Evolutionary conservation across 2,329 filamentous ascomycete genomes (phyloP), one percentile per base, ranked within the genome.

Genomic region (Botrytis galanthina): DNA sequence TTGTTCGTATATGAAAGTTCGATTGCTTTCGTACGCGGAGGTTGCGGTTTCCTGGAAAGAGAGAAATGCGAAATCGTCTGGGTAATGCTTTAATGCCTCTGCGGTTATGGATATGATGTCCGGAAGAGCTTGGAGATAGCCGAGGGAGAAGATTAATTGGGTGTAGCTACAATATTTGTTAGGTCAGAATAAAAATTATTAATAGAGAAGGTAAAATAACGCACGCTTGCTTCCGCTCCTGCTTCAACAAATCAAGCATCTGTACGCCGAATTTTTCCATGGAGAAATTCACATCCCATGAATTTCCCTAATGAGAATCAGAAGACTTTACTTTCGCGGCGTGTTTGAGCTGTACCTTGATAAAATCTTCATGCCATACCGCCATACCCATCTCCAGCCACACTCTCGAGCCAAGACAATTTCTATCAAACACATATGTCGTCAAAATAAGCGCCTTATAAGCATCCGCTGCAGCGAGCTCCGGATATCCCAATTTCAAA

Each of bases 391-490:
- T 51, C 26, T 37, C 29, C 1, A 54, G 26, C 46, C 64, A 67
- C 3, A 51, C 44, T 22, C 32, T 67, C 2, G 44, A 67, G 2
- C 32, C 29, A 0, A 51, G 44, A 35, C 0, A 5, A 1, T 26
- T 48, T 8, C 74, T 73, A 46, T 69, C 64, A n/a, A 74, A 44
- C 2, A 51, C 68, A 37, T 64, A 51, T 29, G 46, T 51, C n/a
- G 29, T 72, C 16, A 75, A 57, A 42, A 75, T 0, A n/a, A 75
- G 68, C 1, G 71, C 64, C 32, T 75, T 75, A 54, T 73, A 75
- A 37, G 75, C 71, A 73, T 75, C 73, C 8, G 59, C 29, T n/a
- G 73, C 73, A 3, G 68, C 71, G 4, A 75, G 73, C 46, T 75
- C 73, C 9, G 73, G 72, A 48, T 61, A 75, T 4, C 69, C 71